phyloP scores from a whole-genome alignment of 1,284 basidiomycete species.

The Ceratobasidium theobromae region DNA sequence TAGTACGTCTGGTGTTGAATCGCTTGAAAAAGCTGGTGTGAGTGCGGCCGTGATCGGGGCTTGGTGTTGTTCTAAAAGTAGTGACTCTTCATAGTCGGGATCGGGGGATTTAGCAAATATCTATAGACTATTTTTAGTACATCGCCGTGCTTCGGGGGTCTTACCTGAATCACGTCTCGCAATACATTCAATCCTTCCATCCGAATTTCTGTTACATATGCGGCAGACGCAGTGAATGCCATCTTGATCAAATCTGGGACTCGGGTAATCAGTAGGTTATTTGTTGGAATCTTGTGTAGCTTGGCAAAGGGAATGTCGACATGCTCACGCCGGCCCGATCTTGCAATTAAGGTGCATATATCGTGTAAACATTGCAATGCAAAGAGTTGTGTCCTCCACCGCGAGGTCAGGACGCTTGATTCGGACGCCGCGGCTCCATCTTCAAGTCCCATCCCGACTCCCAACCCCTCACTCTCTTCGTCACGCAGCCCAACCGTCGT shows the following conservation, averaged over 20 bases:
- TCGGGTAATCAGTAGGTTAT: constrained; percentile 72
- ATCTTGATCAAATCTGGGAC: constrained; percentile 93
- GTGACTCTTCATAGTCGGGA: constrained; percentile 87
- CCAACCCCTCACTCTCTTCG: constrained; percentile 90
- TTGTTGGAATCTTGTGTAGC: constrained; percentile 47
- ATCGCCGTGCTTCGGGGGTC: constrained; percentile 32
- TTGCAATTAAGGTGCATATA: constrained; percentile 76
- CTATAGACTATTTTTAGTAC: constrained; percentile 47
- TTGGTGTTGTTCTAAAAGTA: constrained; percentile 97
- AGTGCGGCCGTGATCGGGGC: constrained; percentile 97
- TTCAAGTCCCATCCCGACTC: constrained; percentile 51
- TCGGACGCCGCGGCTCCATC: constrained; percentile 44
- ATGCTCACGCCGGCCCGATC: constrained; percentile 77
- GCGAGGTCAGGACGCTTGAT: constrained; percentile 56
- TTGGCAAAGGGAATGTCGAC: constrained; percentile 71
- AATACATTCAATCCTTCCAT: constrained; percentile 90
- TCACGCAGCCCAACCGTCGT: constrained; percentile 64
- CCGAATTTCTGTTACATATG: constrained; percentile 93
- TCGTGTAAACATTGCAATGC: constrained; percentile 90
- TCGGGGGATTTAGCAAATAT: constrained; percentile 85
- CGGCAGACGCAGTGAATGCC: constrained; percentile 96
- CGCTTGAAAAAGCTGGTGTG: constrained; percentile 94
- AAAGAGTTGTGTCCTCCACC: constrained; percentile 97
- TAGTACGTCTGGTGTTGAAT: constrained; percentile 94
- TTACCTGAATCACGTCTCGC: constrained; percentile 87